Percentiles rank a stretch among this genome's conserved stretches.
Conservation (phyloP, 768 basidiomycete species). For the Hericium erinaceus region DNA sequence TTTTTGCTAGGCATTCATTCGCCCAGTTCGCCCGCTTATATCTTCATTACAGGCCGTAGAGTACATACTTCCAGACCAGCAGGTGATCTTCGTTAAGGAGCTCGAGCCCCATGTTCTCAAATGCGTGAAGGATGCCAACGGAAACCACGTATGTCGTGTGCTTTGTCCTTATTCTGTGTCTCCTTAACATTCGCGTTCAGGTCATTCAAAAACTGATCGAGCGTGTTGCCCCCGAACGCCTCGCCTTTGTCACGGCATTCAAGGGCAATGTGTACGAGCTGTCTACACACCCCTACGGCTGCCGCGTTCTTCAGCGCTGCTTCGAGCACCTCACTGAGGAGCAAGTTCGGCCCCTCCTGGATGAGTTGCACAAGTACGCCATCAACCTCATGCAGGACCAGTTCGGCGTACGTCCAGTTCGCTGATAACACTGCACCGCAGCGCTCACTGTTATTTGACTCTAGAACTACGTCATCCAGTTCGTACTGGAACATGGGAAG, state of each 20-base stretch:
- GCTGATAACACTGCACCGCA: background rate
- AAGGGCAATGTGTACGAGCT: slow-evolving; percentile 71
- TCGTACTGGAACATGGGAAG: slow-evolving; percentile 75
- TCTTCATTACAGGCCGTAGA: slow-evolving; percentile 63
- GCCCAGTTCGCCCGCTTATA: background rate
- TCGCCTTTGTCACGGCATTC: slow-evolving; percentile 70
- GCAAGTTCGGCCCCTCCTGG: slow-evolving; percentile 61
- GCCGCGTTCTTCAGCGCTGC: slow-evolving; percentile 89
- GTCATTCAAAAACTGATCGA: slow-evolving; percentile 87
- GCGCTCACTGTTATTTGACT: slow-evolving; percentile 11
- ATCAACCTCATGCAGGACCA: slow-evolving; percentile 78
- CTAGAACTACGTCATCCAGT: slow-evolving; percentile 94
- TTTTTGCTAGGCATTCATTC: too few relatives aligned
- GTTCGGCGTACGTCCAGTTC: slow-evolving; percentile 58
- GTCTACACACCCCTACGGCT: slow-evolving; percentile 86
- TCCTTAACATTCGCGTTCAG: slow-evolving; percentile 25
- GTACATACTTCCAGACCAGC: slow-evolving; percentile 68
- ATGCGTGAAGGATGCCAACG: slow-evolving; percentile 86
- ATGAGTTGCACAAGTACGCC: slow-evolving; percentile 71
- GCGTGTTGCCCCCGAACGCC: slow-evolving; percentile 64
- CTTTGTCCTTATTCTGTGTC: slow-evolving; percentile 1
- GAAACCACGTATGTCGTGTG: slow-evolving; percentile 72
- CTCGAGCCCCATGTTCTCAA: slow-evolving; percentile 72
- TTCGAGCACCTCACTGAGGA: slow-evolving; percentile 74
- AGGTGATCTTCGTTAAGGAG: slow-evolving; percentile 64